Evolutionary conservation across 352 stramenopile genomes (phyloP).

Genomic region (Globisporangium camurandrum): DNA sequence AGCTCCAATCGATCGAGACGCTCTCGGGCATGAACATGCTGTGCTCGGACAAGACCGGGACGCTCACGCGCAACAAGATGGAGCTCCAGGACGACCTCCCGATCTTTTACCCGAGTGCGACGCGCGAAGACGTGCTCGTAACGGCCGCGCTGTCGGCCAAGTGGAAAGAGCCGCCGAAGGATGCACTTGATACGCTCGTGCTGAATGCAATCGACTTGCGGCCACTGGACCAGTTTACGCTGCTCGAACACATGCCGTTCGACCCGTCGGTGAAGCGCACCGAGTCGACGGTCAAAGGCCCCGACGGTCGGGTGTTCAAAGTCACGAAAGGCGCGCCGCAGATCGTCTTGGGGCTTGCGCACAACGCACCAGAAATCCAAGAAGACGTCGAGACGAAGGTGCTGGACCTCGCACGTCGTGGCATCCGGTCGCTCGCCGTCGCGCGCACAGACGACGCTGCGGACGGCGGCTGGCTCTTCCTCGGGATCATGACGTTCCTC

Average conservation of each 20-base stretch:
- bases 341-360: slow-evolving; percentile 82
- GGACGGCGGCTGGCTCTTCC: slow-evolving; percentile 88
- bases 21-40: slow-evolving; percentile 92
- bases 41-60: slow-evolving; percentile 96
- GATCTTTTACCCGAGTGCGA: slow-evolving; percentile 75
- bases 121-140: slow-evolving; percentile 83
- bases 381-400: slow-evolving; percentile 85
- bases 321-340: slow-evolving; percentile 93
- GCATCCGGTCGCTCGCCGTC: slow-evolving; percentile 86
- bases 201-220: slow-evolving; percentile 81
- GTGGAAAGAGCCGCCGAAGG: slow-evolving; percentile 90
- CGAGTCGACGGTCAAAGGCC: slow-evolving; percentile 83
- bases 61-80: slow-evolving; percentile 93
- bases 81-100: slow-evolving; percentile 89
- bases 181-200: slow-evolving; percentile 92
- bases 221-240: slow-evolving; percentile 77
- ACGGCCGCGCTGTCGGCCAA: slow-evolving; percentile 91
- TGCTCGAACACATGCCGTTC: slow-evolving; percentile 80
- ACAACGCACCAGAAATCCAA: slow-evolving; percentile 70
- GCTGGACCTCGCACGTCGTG: slow-evolving; percentile 81
- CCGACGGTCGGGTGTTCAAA: slow-evolving; percentile 84
- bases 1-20: slow-evolving; percentile 89
- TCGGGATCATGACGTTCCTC: slow-evolving; percentile 93
- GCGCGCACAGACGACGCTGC: slow-evolving; percentile 65
- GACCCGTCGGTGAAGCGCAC: slow-evolving; percentile 88